Conservation (phyloP, 169 alveolate species). For the Plasmodium vivax region DNA sequence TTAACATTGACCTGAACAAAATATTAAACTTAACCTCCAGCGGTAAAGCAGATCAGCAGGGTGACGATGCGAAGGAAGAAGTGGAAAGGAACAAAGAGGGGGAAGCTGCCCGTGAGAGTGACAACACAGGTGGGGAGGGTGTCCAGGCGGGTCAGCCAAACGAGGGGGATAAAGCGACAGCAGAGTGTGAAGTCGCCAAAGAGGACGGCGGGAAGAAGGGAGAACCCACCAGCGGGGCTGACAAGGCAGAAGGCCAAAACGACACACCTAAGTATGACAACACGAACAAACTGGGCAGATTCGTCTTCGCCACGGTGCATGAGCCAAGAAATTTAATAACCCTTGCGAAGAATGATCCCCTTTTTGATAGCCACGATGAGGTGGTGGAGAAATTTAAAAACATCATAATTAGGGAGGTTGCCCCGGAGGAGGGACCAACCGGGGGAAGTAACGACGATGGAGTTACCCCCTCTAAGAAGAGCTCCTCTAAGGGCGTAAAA, state of each 20-base stretch:
- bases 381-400: conserved; percentile 27
- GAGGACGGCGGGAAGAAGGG: not conserved
- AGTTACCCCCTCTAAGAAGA: not conserved
- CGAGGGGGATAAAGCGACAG: not conserved
- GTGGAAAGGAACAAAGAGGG: not conserved
- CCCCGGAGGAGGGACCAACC: not conserved
- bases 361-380: conserved; percentile 24
- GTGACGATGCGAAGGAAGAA: not conserved
- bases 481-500: not conserved
- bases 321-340: conserved; percentile 73
- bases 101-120: not conserved
- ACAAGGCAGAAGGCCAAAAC: not conserved
- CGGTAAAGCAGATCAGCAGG: not conserved
- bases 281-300: conserved; percentile 43
- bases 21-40: conserved; percentile 1
- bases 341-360: conserved; percentile 17
- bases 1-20: conserved; percentile 30
- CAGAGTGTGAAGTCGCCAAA: not conserved
- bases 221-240: not conserved
- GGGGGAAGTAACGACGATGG: not conserved
- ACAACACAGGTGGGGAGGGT: not conserved
- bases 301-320: conserved; percentile 70
- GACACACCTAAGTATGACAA: conserved; percentile 37
- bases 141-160: not conserved
- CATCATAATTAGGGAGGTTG: conserved; percentile 14